A percentile compares a stretch with the other conserved stretches of the same genome.
Conservation (phyloP, 179 eudicot genomes). For the Silene vulgaris region DNA sequence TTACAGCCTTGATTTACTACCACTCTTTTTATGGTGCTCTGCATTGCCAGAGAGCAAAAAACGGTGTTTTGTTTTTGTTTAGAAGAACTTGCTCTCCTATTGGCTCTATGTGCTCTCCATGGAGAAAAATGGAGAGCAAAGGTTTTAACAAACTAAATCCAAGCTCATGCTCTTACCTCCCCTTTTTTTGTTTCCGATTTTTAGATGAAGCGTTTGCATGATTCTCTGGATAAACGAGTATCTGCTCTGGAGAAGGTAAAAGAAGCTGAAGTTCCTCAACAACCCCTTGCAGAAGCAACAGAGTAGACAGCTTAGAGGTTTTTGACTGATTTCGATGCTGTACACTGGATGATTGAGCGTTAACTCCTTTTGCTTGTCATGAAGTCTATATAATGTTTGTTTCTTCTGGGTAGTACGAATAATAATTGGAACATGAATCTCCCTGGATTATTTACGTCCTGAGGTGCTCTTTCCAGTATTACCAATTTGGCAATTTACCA, state of each 20-base stretch:
- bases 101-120: too few relatives aligned
- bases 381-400: slow-evolving; percentile 8
- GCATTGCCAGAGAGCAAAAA: too few relatives aligned
- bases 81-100: too few relatives aligned
- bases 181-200: slow-evolving; percentile 4
- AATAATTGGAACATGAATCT: slow-evolving; percentile 19
- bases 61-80: too few relatives aligned
- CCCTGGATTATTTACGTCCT: neutral
- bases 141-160: neutral
- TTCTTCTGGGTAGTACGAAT: slow-evolving; percentile 17
- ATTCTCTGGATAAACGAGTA: slow-evolving; percentile 57
- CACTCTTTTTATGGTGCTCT: too few relatives aligned
- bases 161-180: slow-evolving; percentile 6
- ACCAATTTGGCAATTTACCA: too few relatives aligned
- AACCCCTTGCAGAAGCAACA: slow-evolving; percentile 35
- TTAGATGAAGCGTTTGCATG: slow-evolving; percentile 60
- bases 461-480: neutral
- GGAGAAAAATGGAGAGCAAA: too few relatives aligned
- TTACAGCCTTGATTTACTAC: too few relatives aligned
- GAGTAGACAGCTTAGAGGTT: slow-evolving; percentile 32
- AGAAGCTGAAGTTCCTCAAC: slow-evolving; percentile 47
- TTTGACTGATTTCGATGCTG: slow-evolving; percentile 19
- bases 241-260: slow-evolving; percentile 56
- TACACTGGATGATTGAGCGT: slow-evolving; percentile 27
- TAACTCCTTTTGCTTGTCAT: slow-evolving; percentile 11